Conservation (phyloP, 2,329 filamentous ascomycete species). For the Colletotrichum shisoi region DNA sequence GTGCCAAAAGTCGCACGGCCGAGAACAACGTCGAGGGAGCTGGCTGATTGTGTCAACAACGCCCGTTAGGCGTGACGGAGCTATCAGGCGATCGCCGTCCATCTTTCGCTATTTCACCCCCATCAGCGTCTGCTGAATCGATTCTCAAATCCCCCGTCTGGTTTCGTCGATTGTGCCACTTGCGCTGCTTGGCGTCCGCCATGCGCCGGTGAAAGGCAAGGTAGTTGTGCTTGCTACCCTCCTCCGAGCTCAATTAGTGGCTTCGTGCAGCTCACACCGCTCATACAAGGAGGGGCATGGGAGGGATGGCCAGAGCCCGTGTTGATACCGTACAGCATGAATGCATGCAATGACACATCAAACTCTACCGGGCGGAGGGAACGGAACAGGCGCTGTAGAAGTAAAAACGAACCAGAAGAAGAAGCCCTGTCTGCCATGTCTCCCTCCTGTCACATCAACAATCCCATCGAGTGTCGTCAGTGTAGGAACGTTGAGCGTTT, state of each 20-base stretch:
- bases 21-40: constrained; percentile 16
- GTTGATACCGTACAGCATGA: constrained; percentile 32
- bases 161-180: constrained; percentile 23
- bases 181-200: constrained; percentile 29
- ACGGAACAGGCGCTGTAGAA: background rate
- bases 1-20: constrained; percentile 14
- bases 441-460: background rate
- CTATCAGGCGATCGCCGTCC: background rate
- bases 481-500: background rate
- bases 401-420: background rate
- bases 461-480: constrained; percentile 3
- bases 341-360: constrained; percentile 39
- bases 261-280: constrained; percentile 38
- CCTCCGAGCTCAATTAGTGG: constrained; percentile 32
- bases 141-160: constrained; percentile 8
- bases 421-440: constrained; percentile 1
- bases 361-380: constrained; percentile 14
- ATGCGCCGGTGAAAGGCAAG: constrained; percentile 30
- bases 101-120: background rate
- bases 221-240: constrained; percentile 36
- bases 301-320: constrained; percentile 19
- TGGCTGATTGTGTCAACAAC: constrained; percentile 23
- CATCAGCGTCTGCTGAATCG: constrained; percentile 26
- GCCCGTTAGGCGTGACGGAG: constrained; percentile 5
- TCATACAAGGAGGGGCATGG: constrained; percentile 24